Evolutionary conservation across 257 asterid species (phyloP).

Genomic region (Salvia hispanica): DNA sequence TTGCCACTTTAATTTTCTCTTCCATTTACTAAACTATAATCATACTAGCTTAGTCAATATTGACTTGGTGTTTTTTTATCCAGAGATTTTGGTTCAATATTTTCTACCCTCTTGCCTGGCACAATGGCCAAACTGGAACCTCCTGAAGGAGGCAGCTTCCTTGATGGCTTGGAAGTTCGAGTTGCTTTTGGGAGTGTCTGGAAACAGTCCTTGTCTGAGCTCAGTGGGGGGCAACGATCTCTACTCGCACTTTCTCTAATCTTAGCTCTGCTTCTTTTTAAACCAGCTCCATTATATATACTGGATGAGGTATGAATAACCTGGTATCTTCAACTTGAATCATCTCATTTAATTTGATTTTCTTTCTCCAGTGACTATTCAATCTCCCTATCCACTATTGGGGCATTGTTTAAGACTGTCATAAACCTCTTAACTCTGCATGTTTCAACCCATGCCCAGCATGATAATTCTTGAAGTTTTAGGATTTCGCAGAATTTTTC

Average conservation of each 20-base stretch:
- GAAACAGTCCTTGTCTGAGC: slow-evolving; percentile 97
- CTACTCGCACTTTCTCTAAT: slow-evolving; percentile 92
- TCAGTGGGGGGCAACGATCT: slow-evolving; percentile 98
- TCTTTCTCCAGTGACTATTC: neutral
- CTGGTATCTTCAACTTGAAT: slow-evolving; percentile 2
- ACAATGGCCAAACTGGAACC: slow-evolving; percentile 96
- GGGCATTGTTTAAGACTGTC: neutral
- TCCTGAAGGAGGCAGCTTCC: slow-evolving; percentile 92
- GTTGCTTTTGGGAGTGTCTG: slow-evolving; percentile 97
- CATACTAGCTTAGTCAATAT: slow-evolving; percentile 14
- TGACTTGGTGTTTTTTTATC: slow-evolving; percentile 31
- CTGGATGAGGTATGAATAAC: slow-evolving; percentile 80
- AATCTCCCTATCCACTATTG: neutral
- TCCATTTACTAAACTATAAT: slow-evolving; percentile 7
- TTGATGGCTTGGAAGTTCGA: slow-evolving; percentile 91
- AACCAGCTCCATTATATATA: slow-evolving; percentile 96
- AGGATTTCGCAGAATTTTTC: neutral
- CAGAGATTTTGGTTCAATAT: slow-evolving; percentile 98
- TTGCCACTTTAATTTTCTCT: slow-evolving; percentile 17
- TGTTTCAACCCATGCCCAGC: neutral
- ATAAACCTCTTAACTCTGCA: no score
- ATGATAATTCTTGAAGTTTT: slow-evolving; percentile 1
- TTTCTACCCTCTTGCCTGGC: slow-evolving; percentile 93
- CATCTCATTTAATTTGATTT: slow-evolving; percentile 1
- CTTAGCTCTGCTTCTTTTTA: slow-evolving; percentile 93